phyloP scores from a whole-genome alignment of 371 early-diverging fungal genomes.

The Zychaea mexicana region DNA sequence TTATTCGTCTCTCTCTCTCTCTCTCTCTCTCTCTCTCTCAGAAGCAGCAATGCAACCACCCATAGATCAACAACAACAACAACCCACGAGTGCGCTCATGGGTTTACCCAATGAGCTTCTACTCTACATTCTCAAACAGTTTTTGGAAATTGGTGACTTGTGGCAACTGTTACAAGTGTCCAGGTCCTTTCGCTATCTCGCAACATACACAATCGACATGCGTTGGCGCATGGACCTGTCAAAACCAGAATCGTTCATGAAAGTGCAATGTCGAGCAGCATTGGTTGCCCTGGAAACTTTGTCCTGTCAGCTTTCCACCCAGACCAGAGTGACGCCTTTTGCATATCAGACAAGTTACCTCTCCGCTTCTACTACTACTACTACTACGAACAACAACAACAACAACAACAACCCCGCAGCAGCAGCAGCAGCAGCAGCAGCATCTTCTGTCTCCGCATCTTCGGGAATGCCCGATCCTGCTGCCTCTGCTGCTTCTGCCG shows the following conservation, averaged over 20 bases:
- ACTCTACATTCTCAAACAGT: conserved; percentile 35
- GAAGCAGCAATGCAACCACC: neutral
- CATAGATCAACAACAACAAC: neutral
- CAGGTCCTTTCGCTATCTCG: conserved; percentile 27
- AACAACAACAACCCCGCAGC: neutral
- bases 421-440: neutral
- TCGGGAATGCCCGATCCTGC: conserved; percentile 5
- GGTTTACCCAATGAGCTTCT: conserved; percentile 43
- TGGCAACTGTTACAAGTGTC: conserved; percentile 40
- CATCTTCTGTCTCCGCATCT: neutral
- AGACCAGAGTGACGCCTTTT: conserved; percentile 17
- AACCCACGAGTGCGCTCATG: conserved; percentile 17
- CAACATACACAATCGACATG: conserved; percentile 33
- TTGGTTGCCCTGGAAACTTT: conserved; percentile 36
- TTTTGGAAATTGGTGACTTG: conserved; percentile 36
- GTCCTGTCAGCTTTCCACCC: conserved; percentile 26
- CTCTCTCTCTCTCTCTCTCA: neutral
- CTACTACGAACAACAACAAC: too few species aligned
- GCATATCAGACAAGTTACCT: conserved; percentile 4
- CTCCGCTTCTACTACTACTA: neutral
- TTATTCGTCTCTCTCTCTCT: neutral
- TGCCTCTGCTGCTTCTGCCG: neutral
- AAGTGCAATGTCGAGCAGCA: conserved; percentile 43
- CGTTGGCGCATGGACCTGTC: conserved; percentile 43
- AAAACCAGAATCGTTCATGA: conserved; percentile 32